Conservation (phyloP, 2,329 filamentous ascomycete genomes). For the Cladosporium cucumerinum region DNA sequence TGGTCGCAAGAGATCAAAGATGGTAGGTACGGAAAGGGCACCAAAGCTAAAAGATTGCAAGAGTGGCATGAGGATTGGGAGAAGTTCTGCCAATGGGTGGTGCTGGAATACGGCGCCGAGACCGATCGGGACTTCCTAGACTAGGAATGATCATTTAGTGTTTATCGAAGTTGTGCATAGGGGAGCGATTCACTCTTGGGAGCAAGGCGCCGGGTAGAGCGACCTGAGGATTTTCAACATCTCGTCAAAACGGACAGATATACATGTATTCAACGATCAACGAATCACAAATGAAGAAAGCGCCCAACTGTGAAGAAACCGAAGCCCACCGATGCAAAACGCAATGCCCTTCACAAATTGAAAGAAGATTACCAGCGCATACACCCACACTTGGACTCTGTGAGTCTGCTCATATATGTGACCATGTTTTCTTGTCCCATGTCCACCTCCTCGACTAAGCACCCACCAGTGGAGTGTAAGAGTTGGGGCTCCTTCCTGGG, state of each 20-base stretch:
- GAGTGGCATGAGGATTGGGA: constrained; percentile 84
- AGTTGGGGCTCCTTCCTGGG: not conserved
- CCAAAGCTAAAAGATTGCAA: constrained; percentile 69
- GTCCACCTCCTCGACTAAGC: not conserved
- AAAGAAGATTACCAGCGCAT: not conserved
- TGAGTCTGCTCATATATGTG: not conserved
- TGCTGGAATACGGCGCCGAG: constrained; percentile 60
- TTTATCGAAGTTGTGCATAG: not conserved
- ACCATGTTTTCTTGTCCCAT: not conserved
- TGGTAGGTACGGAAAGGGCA: constrained; percentile 66
- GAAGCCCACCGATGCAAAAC: too few relatives aligned
- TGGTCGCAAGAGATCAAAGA: constrained; percentile 73
- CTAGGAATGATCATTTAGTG: not conserved
- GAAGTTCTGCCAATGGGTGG: constrained; percentile 85
- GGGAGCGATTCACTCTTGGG: not conserved
- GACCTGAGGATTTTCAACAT: not conserved
- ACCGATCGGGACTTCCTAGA: constrained; percentile 17
- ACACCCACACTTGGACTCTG: not conserved
- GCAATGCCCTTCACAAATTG: too few relatives aligned
- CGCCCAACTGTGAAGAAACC: not conserved
- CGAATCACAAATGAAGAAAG: not conserved
- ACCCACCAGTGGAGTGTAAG: not conserved
- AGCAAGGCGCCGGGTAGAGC: not conserved
- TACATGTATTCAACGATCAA: not conserved
- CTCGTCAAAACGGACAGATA: not conserved